Evolutionary conservation across 2,329 filamentous ascomycete species (phyloP).

Genomic region (Trichocomaceae sp.): DNA sequence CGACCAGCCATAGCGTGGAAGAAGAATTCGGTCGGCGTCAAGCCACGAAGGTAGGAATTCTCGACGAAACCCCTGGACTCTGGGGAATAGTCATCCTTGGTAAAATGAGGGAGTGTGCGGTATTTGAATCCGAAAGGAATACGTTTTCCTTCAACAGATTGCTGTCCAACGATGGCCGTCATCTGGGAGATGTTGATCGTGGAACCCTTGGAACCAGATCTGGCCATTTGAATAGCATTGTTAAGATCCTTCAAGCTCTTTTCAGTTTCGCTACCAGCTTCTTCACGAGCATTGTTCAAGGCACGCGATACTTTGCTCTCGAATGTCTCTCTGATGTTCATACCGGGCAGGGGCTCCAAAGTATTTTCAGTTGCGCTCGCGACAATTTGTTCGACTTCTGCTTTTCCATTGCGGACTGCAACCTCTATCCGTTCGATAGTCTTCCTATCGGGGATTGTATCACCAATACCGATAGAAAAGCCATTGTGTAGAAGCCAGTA

Average conservation of each 20-base stretch:
- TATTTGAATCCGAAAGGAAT: slow-evolving; percentile 99
- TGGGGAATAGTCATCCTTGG: slow-evolving; percentile 97
- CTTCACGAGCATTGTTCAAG: slow-evolving; percentile 91
- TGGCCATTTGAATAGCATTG: slow-evolving; percentile 94
- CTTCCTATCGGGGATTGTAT: slow-evolving; percentile 82
- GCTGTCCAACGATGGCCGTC: slow-evolving; percentile 95
- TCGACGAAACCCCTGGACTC: slow-evolving; percentile 97
- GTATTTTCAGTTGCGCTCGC: slow-evolving; percentile 73
- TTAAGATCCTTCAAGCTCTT: slow-evolving; percentile 91
- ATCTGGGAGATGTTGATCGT: slow-evolving; percentile 99
- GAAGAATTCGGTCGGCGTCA: slow-evolving; percentile 96
- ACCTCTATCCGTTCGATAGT: slow-evolving; percentile 81
- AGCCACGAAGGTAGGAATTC: slow-evolving; percentile 92
- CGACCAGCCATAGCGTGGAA: slow-evolving; percentile 99
- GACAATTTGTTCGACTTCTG: slow-evolving; percentile 69
- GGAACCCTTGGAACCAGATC: slow-evolving; percentile 95
- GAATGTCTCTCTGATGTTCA: slow-evolving; percentile 98
- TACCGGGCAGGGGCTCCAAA: slow-evolving; percentile 89
- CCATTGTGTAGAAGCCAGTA: slow-evolving; percentile 97
- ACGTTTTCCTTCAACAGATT: slow-evolving; percentile 96
- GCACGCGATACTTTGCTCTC: slow-evolving; percentile 94
- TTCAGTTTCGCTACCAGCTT: slow-evolving; percentile 86
- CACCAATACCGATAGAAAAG: slow-evolving; percentile 96
- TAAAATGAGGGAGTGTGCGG: slow-evolving; percentile 92
- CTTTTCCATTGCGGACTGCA: slow-evolving; percentile 75